Conservation (phyloP, 2,329 filamentous ascomycete species). For the Waltergamsia citrina region DNA sequence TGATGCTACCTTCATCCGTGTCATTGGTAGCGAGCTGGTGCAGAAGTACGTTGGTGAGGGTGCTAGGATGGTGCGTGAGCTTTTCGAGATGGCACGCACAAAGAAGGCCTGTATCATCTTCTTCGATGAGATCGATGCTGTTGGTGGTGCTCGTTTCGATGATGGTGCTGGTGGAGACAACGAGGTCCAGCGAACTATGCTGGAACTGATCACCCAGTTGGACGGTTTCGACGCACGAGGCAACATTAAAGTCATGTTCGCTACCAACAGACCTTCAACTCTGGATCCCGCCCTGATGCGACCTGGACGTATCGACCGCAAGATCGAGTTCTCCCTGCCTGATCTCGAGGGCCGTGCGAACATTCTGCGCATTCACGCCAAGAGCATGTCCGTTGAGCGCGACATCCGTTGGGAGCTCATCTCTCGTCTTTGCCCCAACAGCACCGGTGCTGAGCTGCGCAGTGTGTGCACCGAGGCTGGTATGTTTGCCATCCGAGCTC, state of each 20-base stretch:
- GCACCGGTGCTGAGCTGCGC: conserved; percentile 89
- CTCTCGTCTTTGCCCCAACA: conserved; percentile 91
- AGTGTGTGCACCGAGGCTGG: conserved; percentile 97
- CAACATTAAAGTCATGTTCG: conserved; percentile 99
- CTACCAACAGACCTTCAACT: conserved; percentile 91
- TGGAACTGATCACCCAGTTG: conserved; percentile 93
- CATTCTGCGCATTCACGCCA: conserved; percentile 95
- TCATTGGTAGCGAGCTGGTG: conserved; percentile 94
- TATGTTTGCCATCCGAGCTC: conserved; percentile 92
- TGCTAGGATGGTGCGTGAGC: conserved; percentile 94
- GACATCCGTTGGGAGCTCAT: conserved; percentile 99
- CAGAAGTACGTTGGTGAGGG: conserved; percentile 99
- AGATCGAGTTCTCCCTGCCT: conserved; percentile 96
- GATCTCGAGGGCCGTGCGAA: conserved; percentile 96
- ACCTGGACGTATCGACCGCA: conserved; percentile 93
- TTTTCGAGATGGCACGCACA: conserved; percentile 98
- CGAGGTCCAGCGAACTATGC: conserved; percentile 94
- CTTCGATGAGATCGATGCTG: conserved; percentile 89
- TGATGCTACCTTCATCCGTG: conserved; percentile 95
- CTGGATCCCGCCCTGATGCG: conserved; percentile 95
- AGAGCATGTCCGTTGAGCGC: conserved; percentile 98
- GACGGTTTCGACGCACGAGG: conserved; percentile 94
- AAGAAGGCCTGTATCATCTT: conserved; percentile 99
- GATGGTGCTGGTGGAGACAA: conserved; percentile 96
- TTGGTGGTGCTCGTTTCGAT: conserved; percentile 92